Evolutionary conservation across 2,329 filamentous ascomycete genomes (phyloP).

Genomic region (Phialocephala subalpina): DNA sequence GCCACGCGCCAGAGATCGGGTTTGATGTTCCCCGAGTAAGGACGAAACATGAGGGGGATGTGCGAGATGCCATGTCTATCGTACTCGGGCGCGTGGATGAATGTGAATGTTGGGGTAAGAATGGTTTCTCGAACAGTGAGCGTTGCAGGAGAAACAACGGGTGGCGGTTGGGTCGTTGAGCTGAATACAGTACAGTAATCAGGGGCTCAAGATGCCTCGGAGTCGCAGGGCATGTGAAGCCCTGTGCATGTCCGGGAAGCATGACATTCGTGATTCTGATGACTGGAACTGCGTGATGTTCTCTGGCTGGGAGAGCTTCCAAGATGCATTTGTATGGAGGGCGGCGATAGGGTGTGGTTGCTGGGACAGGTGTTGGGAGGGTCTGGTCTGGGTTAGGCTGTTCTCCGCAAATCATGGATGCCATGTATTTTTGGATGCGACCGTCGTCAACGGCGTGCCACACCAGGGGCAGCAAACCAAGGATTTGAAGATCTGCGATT

Average conservation of each 20-base stretch:
- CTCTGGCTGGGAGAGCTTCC: neutral
- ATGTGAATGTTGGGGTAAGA: neutral
- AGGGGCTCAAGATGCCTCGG: neutral
- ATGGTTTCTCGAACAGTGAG: constrained; percentile 7
- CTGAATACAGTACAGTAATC: neutral
- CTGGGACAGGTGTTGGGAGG: constrained; percentile 6
- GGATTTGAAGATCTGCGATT: neutral
- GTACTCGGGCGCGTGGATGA: constrained; percentile 4
- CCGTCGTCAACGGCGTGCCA: constrained; percentile 9
- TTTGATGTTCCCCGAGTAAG: neutral
- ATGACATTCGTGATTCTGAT: neutral
- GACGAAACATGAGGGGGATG: constrained; percentile 8
- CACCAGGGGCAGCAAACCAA: constrained; percentile 1
- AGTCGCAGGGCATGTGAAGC: neutral
- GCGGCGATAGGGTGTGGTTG: constrained; percentile 12
- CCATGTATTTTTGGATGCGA: constrained; percentile 5
- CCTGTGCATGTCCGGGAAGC: neutral
- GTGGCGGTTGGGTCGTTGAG: neutral
- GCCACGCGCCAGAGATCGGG: neutral
- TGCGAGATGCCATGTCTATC: neutral
- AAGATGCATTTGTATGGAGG: neutral
- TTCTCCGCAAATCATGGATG: constrained; percentile 14
- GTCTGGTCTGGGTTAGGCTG: neutral
- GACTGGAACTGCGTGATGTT: neutral
- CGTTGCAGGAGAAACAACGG: neutral